phyloP scores from a whole-genome alignment of 1,284 basidiomycete species.

The Acaromyces ingoldii region DNA sequence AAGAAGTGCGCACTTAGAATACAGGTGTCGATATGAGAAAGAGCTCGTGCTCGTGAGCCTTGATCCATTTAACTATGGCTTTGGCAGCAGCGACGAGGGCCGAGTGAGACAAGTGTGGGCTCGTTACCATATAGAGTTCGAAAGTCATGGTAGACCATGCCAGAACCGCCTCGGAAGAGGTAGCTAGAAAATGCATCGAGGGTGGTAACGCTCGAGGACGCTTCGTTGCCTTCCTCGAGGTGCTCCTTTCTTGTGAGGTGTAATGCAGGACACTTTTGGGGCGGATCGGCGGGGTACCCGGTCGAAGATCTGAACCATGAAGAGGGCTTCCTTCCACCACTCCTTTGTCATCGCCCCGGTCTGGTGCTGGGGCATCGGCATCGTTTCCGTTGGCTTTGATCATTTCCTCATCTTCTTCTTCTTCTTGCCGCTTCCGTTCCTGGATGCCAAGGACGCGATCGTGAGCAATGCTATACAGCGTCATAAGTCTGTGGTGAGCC shows the following conservation, averaged over 20 bases:
- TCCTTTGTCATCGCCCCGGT: not conserved
- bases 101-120: conserved; percentile 76
- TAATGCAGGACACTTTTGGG: not conserved
- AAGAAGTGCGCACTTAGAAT: conserved; percentile 30
- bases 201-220: conserved; percentile 61
- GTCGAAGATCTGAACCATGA: not conserved
- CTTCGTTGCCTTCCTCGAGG: too few species aligned
- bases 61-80: conserved; percentile 80
- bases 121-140: conserved; percentile 79
- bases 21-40: conserved; percentile 57
- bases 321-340: not conserved
- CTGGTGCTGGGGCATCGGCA: not conserved
- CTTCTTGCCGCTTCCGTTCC: conserved; percentile 1
- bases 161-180: conserved; percentile 71
- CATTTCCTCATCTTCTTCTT: conserved; percentile 2
- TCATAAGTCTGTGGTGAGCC: conserved; percentile 58
- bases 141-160: conserved; percentile 82
- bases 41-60: conserved; percentile 71
- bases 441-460: conserved; percentile 7
- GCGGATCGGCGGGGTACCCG: not conserved
- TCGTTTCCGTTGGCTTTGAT: not conserved
- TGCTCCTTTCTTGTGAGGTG: not conserved
- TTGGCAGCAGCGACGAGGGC: conserved; percentile 82
- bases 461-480: conserved; percentile 22
- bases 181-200: conserved; percentile 65